These are phyloP conservation scores for Termitomyces eurrhizus DNA, from an alignment of 768 basidiomycete species.

Conservation along the genomic window DNA sequence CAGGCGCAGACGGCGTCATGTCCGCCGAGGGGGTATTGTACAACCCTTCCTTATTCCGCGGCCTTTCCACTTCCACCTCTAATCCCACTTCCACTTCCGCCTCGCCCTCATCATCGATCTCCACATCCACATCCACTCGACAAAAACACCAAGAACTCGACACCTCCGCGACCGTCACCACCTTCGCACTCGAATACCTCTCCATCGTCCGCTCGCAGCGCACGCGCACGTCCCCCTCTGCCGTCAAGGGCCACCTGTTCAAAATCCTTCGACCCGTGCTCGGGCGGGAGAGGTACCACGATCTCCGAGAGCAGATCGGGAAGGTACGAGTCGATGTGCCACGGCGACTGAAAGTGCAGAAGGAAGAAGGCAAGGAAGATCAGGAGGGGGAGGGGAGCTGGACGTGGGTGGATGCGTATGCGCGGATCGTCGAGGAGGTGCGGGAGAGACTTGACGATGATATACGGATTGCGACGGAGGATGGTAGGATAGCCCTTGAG, in stretches of 20 bases:
- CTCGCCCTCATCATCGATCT: not conserved
- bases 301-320: not conserved
- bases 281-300: constrained; percentile 33
- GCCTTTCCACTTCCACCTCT: constrained; percentile 18
- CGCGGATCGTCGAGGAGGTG: not conserved
- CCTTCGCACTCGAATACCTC: constrained; percentile 27
- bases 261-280: constrained; percentile 84
- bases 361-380: not conserved
- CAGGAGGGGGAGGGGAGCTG: not conserved
- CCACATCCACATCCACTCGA: not conserved
- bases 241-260: constrained; percentile 91
- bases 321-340: not conserved
- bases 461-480: not conserved
- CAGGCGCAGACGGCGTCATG: constrained; percentile 71
- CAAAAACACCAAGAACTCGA: not conserved
- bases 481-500: not conserved
- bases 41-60: constrained; percentile 78
- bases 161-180: not conserved
- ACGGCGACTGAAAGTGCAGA: not conserved
- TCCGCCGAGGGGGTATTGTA: constrained; percentile 93
- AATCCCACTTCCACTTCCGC: not conserved
- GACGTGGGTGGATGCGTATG: not conserved
- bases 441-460: not conserved
- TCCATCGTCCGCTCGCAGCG: constrained; percentile 68
- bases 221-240: constrained; percentile 57